Conservation (phyloP, 179 eudicot species). For the Actinidia arguta region DNA sequence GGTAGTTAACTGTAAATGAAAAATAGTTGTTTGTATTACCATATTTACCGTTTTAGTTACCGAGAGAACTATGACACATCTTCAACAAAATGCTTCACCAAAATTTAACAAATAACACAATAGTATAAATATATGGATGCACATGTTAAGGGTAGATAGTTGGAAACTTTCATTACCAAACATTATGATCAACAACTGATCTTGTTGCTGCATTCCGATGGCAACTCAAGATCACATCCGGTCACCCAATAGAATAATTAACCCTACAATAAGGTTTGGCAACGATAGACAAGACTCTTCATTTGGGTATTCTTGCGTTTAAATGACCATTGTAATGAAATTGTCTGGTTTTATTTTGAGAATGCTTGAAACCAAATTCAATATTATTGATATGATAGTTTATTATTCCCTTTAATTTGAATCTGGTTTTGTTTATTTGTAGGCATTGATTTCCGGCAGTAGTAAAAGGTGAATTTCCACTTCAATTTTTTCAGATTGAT, state of each 20-base stretch:
- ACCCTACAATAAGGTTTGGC: no score
- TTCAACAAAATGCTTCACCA: no score
- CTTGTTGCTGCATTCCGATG: background rate
- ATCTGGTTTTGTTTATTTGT: background rate
- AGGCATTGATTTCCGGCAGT: background rate
- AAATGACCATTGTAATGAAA: background rate
- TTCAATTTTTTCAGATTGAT: constrained; percentile 1
- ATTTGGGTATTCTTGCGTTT: background rate
- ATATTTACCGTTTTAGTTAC: no score
- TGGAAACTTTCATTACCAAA: background rate
- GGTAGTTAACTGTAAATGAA: no score
- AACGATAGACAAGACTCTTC: background rate
- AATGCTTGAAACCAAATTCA: background rate
- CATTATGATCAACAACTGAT: background rate
- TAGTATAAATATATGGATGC: no score
- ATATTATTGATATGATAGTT: background rate
- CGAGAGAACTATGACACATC: no score
- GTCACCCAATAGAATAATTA: background rate
- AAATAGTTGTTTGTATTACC: no score
- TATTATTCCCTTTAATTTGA: background rate
- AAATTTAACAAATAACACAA: no score
- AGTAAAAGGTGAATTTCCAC: background rate
- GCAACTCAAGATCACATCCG: background rate
- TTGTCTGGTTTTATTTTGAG: background rate
- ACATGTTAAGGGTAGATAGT: background rate